Evolutionary conservation across 148 eudicot genomes (phyloP), one percentile per base, ranked within the genome.

Genomic region (Rhododendron ovatum): DNA sequence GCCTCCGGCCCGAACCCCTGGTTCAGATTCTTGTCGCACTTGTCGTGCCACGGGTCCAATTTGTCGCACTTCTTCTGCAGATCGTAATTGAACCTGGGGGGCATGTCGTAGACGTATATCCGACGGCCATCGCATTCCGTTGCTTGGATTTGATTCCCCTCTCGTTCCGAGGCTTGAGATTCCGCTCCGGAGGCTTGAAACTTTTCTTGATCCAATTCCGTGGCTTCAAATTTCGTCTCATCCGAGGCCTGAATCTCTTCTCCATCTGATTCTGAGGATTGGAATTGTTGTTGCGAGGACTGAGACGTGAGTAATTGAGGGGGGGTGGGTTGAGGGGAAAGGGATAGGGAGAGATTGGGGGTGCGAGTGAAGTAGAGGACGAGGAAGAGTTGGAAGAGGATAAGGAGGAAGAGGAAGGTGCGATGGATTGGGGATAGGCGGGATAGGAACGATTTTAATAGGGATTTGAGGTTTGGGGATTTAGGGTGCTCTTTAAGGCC

Each of bases 101-200:
- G 98, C 2, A 96, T 93, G 6, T 91, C 89, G 91, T 95, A 95
- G 0, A 96, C 90, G 80, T 90, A 96, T 48, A 96, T 83, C 84
- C 82, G 26, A 92, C 86, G 78, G 93, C 98, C 24, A 4, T 85
- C 84, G 82, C 99, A 55, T 4, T 13, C 55, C 50, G 12, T 9
- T 9, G 50, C 50, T 47, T 7, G 50, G 55, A 20, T 55, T 17
- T 20, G 61, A 18, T 55, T 55, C 22, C 61, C 22, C 22, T 55
- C 61, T 18, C 1, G 22, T 20, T 55, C 22, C 22, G 61, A 55
- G 22, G 22, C 61, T 18, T 4, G 61, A 17, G 61, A 18, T 18
- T 55, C 7, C 61, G 24, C 61, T 17, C 7, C 22, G 18, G 61
- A 55, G 61, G 61, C 24, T 17, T 55, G 57, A 13, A 53, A 14